Evolutionary conservation across 2,329 filamentous ascomycete species (phyloP).

Genomic region (Fragosphaeria purpurea): DNA sequence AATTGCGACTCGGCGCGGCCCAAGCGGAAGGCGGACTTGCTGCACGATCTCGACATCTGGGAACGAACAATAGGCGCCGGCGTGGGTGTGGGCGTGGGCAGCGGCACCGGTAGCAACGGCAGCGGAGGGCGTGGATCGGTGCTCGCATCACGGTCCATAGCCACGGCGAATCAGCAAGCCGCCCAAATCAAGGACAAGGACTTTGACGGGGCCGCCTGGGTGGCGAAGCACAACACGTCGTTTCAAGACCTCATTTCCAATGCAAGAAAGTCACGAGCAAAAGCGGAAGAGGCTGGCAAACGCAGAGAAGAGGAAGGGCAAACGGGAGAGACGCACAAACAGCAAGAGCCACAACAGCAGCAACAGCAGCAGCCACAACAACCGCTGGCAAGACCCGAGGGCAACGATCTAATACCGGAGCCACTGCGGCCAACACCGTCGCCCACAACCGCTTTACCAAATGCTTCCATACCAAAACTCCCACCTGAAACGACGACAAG

Average conservation of each 20-base stretch:
- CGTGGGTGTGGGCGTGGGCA: constrained; percentile 22
- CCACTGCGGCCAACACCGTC: background rate
- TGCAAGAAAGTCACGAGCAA: constrained; percentile 50
- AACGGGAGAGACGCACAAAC: background rate
- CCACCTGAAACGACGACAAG: background rate
- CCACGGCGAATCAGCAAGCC: constrained; percentile 18
- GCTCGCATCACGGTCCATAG: constrained; percentile 5
- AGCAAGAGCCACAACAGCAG: background rate
- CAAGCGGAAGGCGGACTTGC: constrained; percentile 58
- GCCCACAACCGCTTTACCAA: too few relatives aligned
- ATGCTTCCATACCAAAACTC: too few relatives aligned
- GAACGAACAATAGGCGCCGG: constrained; percentile 66
- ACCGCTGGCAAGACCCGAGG: background rate
- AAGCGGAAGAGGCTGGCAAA: constrained; percentile 22
- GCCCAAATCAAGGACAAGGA: constrained; percentile 71
- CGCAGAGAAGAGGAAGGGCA: background rate
- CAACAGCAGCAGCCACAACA: background rate
- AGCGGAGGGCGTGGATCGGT: background rate
- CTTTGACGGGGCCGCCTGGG: constrained; percentile 74
- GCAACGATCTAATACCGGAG: constrained; percentile 3
- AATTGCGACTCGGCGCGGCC: constrained; percentile 81
- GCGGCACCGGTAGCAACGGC: constrained; percentile 15
- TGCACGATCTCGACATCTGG: constrained; percentile 76
- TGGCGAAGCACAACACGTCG: constrained; percentile 57
- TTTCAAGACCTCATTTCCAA: constrained; percentile 73